phyloP scores from a whole-genome alignment of 1,284 basidiomycete species.

The Apiotrichum brassicae region DNA sequence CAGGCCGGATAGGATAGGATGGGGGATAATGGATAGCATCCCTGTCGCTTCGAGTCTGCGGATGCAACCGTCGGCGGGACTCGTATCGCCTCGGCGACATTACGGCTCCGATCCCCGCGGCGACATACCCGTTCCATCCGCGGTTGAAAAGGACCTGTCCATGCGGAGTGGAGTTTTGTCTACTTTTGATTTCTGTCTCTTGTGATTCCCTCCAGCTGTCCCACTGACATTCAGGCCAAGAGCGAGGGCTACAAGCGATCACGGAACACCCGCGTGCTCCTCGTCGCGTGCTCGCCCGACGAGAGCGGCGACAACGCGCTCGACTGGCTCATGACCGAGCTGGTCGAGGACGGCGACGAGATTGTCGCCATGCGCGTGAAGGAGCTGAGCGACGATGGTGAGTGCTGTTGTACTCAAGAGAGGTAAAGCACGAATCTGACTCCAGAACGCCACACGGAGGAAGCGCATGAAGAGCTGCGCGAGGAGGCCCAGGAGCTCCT shows the following conservation, averaged over 20 bases:
- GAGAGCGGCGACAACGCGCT: constrained; percentile 78
- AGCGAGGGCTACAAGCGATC: constrained; percentile 72
- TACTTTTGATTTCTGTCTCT: too few species aligned
- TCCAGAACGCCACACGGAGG: constrained; percentile 55
- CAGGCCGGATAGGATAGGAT: too few species aligned
- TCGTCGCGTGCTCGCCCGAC: constrained; percentile 83
- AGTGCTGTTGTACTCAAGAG: constrained; percentile 21
- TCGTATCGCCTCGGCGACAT: too few species aligned
- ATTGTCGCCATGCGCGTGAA: constrained; percentile 85
- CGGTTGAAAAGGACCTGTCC: too few species aligned
- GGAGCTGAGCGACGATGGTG: constrained; percentile 70
- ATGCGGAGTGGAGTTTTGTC: too few species aligned
- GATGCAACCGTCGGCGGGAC: too few species aligned
- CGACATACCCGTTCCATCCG: too few species aligned
- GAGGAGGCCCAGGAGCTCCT: constrained; percentile 84
- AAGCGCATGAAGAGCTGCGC: constrained; percentile 66
- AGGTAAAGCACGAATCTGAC: not conserved
- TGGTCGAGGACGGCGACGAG: constrained; percentile 91
- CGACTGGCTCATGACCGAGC: constrained; percentile 78
- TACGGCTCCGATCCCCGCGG: too few species aligned
- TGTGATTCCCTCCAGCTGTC: too few species aligned
- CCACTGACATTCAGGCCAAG: constrained; percentile 56
- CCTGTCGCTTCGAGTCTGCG: too few species aligned
- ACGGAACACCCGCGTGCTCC: constrained; percentile 77
- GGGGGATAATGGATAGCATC: too few species aligned